Percentiles rank a stretch among this genome's conserved stretches.
phyloP scores from a whole-genome alignment of 2,329 filamentous ascomycete genomes.

The Apiospora saccharicola region DNA sequence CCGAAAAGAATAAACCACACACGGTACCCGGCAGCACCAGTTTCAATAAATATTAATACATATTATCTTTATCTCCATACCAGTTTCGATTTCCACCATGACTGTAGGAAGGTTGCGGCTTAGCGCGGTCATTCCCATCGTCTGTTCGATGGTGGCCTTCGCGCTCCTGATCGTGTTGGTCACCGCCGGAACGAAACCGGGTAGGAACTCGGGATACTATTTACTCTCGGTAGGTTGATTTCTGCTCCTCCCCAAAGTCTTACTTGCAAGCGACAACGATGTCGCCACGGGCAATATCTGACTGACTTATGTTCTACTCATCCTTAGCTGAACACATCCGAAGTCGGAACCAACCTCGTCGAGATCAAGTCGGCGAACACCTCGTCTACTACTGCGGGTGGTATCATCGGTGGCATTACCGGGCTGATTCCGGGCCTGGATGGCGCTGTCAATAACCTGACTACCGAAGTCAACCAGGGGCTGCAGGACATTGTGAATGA shows the following conservation, averaged over 20 bases:
- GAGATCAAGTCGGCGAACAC: slow-evolving; percentile 11
- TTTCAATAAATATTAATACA: background rate
- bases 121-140: slow-evolving; percentile 21
- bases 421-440: slow-evolving; percentile 19
- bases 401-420: background rate
- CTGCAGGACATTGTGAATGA: background rate
- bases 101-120: background rate
- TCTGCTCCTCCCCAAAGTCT: too few species aligned
- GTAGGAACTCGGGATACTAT: slow-evolving; percentile 8
- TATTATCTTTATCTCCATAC: background rate
- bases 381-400: background rate
- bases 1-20: background rate
- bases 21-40: background rate
- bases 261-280: background rate
- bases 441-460: slow-evolving; percentile 6
- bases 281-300: background rate
- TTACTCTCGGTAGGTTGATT: slow-evolving; percentile 5
- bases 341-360: slow-evolving; percentile 3
- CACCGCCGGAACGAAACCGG: slow-evolving; percentile 7
- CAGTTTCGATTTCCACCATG: background rate
- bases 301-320: background rate
- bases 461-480: background rate
- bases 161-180: slow-evolving; percentile 12
- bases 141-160: slow-evolving; percentile 14
- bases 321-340: slow-evolving; percentile 23